These are phyloP conservation scores for Plenodomus tracheiphilus DNA, from an alignment of 2,329 filamentous ascomycete species.

Conservation along the genomic window DNA sequence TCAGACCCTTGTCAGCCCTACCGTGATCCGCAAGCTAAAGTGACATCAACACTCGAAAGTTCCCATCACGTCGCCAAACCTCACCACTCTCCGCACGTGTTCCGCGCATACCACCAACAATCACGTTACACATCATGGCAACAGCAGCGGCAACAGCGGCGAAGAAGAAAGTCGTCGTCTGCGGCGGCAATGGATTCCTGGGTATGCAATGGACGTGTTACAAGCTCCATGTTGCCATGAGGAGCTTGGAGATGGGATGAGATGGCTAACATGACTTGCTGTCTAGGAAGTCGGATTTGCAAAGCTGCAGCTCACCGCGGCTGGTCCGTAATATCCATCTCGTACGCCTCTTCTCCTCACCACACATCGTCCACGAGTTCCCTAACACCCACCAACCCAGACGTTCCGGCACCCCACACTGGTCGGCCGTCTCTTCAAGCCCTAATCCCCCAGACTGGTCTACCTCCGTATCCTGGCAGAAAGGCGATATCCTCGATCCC, in stretches of 20 bases:
- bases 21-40: constrained; percentile 14
- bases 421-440: constrained; percentile 77
- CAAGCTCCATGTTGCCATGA: background rate
- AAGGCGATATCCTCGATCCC: constrained; percentile 84
- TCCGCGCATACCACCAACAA: constrained; percentile 6
- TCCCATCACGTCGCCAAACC: constrained; percentile 2
- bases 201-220: constrained; percentile 52
- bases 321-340: constrained; percentile 92
- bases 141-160: constrained; percentile 58
- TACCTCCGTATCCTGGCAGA: constrained; percentile 80
- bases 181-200: constrained; percentile 91
- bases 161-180: constrained; percentile 82
- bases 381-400: constrained; percentile 49
- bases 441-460: constrained; percentile 77
- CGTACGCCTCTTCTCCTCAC: constrained; percentile 56
- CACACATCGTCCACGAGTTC: constrained; percentile 1
- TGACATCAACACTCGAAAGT: constrained; percentile 42
- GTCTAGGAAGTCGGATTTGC: constrained; percentile 83
- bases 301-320: constrained; percentile 82
- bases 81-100: background rate
- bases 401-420: constrained; percentile 86
- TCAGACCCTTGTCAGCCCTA: constrained; percentile 31
- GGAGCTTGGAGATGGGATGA: background rate
- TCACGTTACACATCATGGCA: constrained; percentile 48
- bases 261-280: constrained; percentile 4